Evolutionary conservation across 768 basidiomycete species (phyloP).

Genomic region (Krasilnikovozyma curviuscula): DNA sequence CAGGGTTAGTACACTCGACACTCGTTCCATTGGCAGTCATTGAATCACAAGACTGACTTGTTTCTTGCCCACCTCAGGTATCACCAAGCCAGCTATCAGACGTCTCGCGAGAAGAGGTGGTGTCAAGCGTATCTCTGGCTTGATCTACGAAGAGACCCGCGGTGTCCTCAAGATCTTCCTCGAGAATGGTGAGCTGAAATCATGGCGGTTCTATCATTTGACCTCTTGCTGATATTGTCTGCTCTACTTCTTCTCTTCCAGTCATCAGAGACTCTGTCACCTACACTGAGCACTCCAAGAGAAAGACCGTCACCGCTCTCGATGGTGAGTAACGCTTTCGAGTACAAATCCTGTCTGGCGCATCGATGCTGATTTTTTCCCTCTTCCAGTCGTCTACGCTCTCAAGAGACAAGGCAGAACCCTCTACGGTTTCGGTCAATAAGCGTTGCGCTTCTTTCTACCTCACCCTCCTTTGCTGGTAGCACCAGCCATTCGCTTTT

Average conservation of each 20-base stretch:
- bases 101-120: conserved; percentile 93
- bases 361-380: too few relatives aligned
- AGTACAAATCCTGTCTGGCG: too few relatives aligned
- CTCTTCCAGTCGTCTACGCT: conserved; percentile 50
- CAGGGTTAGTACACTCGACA: too few relatives aligned
- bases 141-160: conserved; percentile 90
- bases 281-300: conserved; percentile 95
- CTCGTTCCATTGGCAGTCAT: too few relatives aligned
- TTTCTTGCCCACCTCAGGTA: too few relatives aligned
- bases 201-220: too few relatives aligned
- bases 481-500: too few relatives aligned
- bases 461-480: too few relatives aligned
- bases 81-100: conserved; percentile 75
- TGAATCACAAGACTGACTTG: too few relatives aligned
- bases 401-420: conserved; percentile 49
- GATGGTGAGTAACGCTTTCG: too few relatives aligned
- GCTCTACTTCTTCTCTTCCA: conserved; percentile 19
- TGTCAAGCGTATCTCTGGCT: conserved; percentile 67
- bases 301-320: conserved; percentile 79
- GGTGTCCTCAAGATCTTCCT: conserved; percentile 90
- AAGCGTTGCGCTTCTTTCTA: background rate
- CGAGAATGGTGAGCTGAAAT: too few relatives aligned
- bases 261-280: conserved; percentile 93
- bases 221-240: background rate
- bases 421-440: conserved; percentile 54